Evolutionary conservation across 2,329 filamentous ascomycete genomes (phyloP).

Genomic region (Cryphonectria naterciae): DNA sequence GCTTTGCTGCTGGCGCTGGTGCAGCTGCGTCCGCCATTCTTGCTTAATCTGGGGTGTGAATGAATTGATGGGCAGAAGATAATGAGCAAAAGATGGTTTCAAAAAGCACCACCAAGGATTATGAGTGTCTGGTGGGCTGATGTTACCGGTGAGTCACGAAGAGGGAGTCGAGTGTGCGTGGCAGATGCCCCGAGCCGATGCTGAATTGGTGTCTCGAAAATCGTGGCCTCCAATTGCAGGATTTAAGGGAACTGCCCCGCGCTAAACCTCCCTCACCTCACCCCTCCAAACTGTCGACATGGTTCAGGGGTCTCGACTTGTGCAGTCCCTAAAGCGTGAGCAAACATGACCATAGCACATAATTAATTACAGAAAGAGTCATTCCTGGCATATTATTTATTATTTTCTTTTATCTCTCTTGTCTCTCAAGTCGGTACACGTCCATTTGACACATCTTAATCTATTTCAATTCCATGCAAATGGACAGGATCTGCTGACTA

Average conservation of each 20-base stretch:
- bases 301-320: slow-evolving; percentile 14
- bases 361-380: background rate
- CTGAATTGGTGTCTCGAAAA: slow-evolving; percentile 22
- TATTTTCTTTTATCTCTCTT: background rate
- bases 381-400: background rate
- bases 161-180: background rate
- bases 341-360: background rate
- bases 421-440: background rate
- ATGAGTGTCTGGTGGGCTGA: background rate
- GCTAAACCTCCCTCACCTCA: background rate
- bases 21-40: slow-evolving; percentile 26
- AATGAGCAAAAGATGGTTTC: background rate
- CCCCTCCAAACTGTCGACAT: slow-evolving; percentile 21
- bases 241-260: slow-evolving; percentile 25
- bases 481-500: background rate
- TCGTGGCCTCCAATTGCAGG: slow-evolving; percentile 26
- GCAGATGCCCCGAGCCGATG: background rate
- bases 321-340: background rate
- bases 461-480: background rate
- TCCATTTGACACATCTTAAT: background rate
- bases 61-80: background rate
- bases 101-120: slow-evolving; percentile 1
- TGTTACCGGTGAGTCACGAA: slow-evolving; percentile 22
- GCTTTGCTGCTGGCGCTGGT: slow-evolving; percentile 22
- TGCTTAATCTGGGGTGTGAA: background rate